Evolutionary conservation across 1,284 basidiomycete species (phyloP).

Genomic region (Calocybe gambosa): DNA sequence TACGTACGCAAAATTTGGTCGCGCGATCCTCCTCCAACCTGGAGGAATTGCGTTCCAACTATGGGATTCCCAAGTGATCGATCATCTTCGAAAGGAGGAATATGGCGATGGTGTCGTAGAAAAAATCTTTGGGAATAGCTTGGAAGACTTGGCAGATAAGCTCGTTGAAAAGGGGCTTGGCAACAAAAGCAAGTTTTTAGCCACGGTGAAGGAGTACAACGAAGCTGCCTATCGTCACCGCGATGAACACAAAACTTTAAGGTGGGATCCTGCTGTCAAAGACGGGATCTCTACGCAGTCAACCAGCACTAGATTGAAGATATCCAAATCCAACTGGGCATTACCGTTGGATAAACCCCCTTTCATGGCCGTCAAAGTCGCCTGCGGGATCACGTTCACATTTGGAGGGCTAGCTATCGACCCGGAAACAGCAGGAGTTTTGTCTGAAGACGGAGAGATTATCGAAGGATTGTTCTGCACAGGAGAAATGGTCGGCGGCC

Average conservation of each 20-base stretch:
- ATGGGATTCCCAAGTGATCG: slow-evolving; percentile 43
- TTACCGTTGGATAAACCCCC: slow-evolving; percentile 43
- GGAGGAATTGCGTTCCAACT: slow-evolving; percentile 57
- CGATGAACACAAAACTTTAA: slow-evolving; percentile 26
- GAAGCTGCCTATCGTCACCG: slow-evolving; percentile 35
- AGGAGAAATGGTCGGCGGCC: slow-evolving; percentile 60
- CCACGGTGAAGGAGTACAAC: slow-evolving; percentile 47
- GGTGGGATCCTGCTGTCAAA: slow-evolving; percentile 59
- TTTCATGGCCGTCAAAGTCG: slow-evolving; percentile 59
- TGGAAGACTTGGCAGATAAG: slow-evolving; percentile 46
- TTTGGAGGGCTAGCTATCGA: slow-evolving; percentile 63
- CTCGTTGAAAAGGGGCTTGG: slow-evolving; percentile 41
- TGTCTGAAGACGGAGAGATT: slow-evolving; percentile 34
- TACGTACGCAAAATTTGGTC: slow-evolving; percentile 64
- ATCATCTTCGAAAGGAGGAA: slow-evolving; percentile 51
- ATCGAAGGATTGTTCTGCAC: slow-evolving; percentile 56
- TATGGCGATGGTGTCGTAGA: slow-evolving; percentile 55
- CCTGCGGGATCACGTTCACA: slow-evolving; percentile 67
- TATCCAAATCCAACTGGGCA: slow-evolving; percentile 56
- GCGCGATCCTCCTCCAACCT: slow-evolving; percentile 51
- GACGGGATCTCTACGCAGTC: slow-evolving; percentile 49
- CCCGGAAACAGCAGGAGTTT: slow-evolving; percentile 44
- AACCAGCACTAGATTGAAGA: slow-evolving; percentile 25
- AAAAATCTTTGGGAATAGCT: slow-evolving; percentile 41
- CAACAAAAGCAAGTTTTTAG: slow-evolving; percentile 35